Conservation (phyloP, 164 flowering plant species). For the Umbilicus rupestris region DNA sequence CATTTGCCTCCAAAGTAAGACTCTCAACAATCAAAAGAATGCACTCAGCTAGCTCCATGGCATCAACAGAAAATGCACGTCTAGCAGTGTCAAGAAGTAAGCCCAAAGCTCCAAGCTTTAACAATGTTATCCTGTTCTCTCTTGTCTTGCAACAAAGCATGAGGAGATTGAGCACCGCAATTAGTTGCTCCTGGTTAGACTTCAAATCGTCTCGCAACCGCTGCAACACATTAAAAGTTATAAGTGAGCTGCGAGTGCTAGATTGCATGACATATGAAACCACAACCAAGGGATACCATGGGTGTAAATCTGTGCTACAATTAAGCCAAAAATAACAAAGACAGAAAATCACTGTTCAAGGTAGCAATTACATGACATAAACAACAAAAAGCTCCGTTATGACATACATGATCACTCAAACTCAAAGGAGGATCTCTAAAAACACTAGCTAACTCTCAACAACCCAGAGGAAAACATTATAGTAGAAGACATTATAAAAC, state of each 20-base stretch:
- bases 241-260: background rate
- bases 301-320: too few relatives aligned
- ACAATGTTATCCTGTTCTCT: slow-evolving; percentile 74
- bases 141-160: slow-evolving; percentile 96
- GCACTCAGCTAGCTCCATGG: slow-evolving; percentile 99
- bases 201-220: slow-evolving; percentile 74
- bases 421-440: too few relatives aligned
- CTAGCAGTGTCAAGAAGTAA: slow-evolving; percentile 94
- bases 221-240: slow-evolving; percentile 27
- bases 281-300: background rate
- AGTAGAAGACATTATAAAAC: too few relatives aligned
- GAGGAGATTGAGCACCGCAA: slow-evolving; percentile 80
- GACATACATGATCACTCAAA: too few relatives aligned
- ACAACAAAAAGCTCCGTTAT: too few relatives aligned
- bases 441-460: too few relatives aligned
- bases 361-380: too few relatives aligned
- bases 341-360: too few relatives aligned
- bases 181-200: slow-evolving; percentile 84
- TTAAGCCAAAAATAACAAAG: too few relatives aligned
- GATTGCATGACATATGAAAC: background rate
- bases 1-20: slow-evolving; percentile 88
- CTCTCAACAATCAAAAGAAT: slow-evolving; percentile 96
- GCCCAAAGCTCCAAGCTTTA: slow-evolving; percentile 74
- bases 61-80: slow-evolving; percentile 94
- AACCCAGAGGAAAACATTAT: too few relatives aligned